These are phyloP conservation scores for Bassia scoparia DNA, from an alignment of 148 eudicot species.

Conservation along the genomic window DNA sequence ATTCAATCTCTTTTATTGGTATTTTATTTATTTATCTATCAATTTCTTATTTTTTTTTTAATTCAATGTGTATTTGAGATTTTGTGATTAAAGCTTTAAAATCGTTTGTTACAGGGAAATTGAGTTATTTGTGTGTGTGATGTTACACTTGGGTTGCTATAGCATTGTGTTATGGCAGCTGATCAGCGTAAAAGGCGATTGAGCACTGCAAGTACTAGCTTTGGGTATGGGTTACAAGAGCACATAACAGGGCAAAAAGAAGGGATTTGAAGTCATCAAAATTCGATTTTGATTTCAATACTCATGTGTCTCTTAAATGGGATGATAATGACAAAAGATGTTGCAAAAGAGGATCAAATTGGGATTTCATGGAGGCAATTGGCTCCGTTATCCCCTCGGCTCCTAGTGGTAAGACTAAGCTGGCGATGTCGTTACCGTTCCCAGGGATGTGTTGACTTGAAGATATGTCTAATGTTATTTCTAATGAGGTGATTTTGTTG, in stretches of 20 bases:
- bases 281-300: slow-evolving; percentile 38
- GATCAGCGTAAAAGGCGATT: slow-evolving; percentile 73
- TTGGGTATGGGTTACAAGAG: slow-evolving; percentile 41
- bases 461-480: slow-evolving; percentile 58
- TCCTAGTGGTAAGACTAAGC: slow-evolving; percentile 33
- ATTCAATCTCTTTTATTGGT: background rate
- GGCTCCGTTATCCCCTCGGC: slow-evolving; percentile 36
- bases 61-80: background rate
- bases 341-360: slow-evolving; percentile 76
- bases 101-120: background rate
- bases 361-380: slow-evolving; percentile 62
- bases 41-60: background rate
- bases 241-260: slow-evolving; percentile 43
- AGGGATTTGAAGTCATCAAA: slow-evolving; percentile 43
- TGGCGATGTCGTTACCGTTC: slow-evolving; percentile 69
- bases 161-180: slow-evolving; percentile 55
- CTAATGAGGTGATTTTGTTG: slow-evolving; percentile 54
- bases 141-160: slow-evolving; percentile 27
- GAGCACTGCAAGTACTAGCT: slow-evolving; percentile 31
- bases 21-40: background rate
- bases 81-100: background rate
- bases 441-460: slow-evolving; percentile 58
- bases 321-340: slow-evolving; percentile 61
- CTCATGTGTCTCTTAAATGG: slow-evolving; percentile 72
- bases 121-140: slow-evolving; percentile 2